Conservation (phyloP, 2,329 filamentous ascomycete genomes). For the Claviceps paspali region DNA sequence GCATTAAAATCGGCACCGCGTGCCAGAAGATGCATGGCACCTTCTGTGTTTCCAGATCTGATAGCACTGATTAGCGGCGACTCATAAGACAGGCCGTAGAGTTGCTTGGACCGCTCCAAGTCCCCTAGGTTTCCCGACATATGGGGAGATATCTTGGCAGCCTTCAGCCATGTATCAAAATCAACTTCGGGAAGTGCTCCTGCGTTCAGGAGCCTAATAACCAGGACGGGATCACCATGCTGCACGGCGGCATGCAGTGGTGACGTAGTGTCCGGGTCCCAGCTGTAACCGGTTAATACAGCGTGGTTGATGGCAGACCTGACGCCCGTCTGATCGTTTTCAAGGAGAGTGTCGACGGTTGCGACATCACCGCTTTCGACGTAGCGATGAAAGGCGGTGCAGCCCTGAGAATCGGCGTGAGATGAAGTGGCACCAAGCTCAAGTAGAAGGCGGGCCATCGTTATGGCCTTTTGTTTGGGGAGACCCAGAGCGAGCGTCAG, state of each 20-base stretch:
- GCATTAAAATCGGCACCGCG: conserved; percentile 51
- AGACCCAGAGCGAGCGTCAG: conserved; percentile 53
- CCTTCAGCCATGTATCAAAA: conserved; percentile 49
- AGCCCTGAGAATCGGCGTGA: conserved; percentile 51
- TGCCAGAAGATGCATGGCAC: conserved; percentile 44
- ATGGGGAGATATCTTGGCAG: conserved; percentile 29
- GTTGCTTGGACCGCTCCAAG: conserved; percentile 31
- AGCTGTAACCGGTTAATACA: conserved; percentile 22
- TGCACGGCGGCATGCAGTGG: conserved; percentile 46
- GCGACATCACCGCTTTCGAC: conserved; percentile 34
- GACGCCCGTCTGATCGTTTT: conserved; percentile 44
- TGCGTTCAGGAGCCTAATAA: conserved; percentile 43
- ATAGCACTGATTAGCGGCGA: conserved; percentile 55
- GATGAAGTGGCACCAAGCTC: conserved; percentile 56
- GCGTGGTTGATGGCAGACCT: conserved; percentile 54
- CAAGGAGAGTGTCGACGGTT: conserved; percentile 32
- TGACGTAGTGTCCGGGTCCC: conserved; percentile 22
- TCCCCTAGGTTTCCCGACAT: conserved; percentile 17
- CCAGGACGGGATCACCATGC: conserved; percentile 34
- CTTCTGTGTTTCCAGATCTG: conserved; percentile 22
- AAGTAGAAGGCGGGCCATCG: conserved; percentile 50
- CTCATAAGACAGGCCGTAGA: conserved; percentile 31
- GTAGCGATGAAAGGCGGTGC: conserved; percentile 52
- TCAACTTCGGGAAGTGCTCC: conserved; percentile 46
- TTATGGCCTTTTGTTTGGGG: conserved; percentile 44